Evolutionary conservation across 495 filamentous ascomycete genomes (phyloP).

Genomic region (Aspergillus wentii): DNA sequence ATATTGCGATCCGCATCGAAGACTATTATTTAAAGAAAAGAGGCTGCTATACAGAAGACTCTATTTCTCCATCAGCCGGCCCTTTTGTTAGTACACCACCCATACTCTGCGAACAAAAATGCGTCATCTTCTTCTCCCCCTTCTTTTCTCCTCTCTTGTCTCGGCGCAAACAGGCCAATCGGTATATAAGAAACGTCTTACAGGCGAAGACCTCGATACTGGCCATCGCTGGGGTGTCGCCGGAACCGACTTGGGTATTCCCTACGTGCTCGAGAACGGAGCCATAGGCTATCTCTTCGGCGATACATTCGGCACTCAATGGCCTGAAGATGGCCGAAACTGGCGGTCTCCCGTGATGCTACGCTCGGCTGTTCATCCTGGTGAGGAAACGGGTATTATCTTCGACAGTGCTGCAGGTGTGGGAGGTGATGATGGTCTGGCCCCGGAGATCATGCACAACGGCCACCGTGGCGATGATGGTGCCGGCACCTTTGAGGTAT

Average conservation of each 20-base stretch:
- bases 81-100: too few species aligned
- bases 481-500: background rate
- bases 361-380: background rate
- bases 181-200: conserved; percentile 10
- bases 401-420: conserved; percentile 2
- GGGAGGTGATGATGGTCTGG: background rate
- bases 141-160: background rate
- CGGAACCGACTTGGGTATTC: conserved; percentile 1
- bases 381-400: background rate
- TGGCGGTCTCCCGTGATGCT: conserved; percentile 1
- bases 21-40: too few species aligned
- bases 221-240: conserved; percentile 2
- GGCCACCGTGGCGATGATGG: background rate
- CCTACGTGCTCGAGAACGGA: conserved; percentile 1
- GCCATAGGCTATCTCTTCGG: conserved; percentile 2
- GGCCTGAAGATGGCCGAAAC: background rate
- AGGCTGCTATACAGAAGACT: too few species aligned
- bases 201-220: background rate
- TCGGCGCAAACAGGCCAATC: background rate
- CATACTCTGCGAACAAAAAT: too few species aligned
- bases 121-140: background rate
- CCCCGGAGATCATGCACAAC: background rate
- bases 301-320: background rate
- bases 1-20: too few species aligned
- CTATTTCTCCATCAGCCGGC: too few species aligned